phyloP scores from a whole-genome alignment of 441 rosid genomes.

The Euphorbia schlechtendalii region DNA sequence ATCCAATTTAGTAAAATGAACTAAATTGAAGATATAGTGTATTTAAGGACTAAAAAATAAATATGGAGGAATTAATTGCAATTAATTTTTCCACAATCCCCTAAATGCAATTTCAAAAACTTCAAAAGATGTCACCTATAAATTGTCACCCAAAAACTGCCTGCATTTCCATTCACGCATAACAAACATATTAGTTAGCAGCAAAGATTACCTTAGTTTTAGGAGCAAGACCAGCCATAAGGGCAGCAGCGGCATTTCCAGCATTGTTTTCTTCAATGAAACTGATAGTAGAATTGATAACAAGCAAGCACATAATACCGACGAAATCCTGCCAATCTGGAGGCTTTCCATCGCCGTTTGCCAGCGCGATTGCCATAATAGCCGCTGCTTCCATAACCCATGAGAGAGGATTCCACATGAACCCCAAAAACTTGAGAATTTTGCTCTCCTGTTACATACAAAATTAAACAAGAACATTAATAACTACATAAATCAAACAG shows the following conservation, averaged over 20 bases:
- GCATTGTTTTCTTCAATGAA: constrained; percentile 94
- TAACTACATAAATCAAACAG: not conserved
- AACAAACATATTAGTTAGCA: not conserved
- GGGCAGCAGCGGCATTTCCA: constrained; percentile 97
- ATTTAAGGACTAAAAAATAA: too few species aligned
- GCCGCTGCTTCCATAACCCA: constrained; percentile 99
- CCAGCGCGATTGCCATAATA: constrained; percentile 84
- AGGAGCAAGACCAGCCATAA: constrained; percentile 96
- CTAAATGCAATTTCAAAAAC: too few species aligned
- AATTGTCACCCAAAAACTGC: too few species aligned
- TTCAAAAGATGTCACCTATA: too few species aligned
- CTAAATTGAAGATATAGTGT: too few species aligned
- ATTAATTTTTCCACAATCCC: too few species aligned
- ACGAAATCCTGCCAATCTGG: constrained; percentile 97
- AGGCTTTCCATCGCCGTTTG: constrained; percentile 71
- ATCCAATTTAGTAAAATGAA: too few species aligned
- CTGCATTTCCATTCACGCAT: too few species aligned
- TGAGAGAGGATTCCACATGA: constrained; percentile 95
- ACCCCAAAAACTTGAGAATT: constrained; percentile 81
- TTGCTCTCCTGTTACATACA: constrained; percentile 65
- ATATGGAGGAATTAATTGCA: too few species aligned
- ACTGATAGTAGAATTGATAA: constrained; percentile 89
- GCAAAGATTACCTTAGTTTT: constrained; percentile 63
- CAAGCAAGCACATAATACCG: constrained; percentile 69
- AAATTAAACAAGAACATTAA: not conserved